Evolutionary conservation across 1,284 basidiomycete genomes (phyloP).

Genomic region (Vanrija sp.): DNA sequence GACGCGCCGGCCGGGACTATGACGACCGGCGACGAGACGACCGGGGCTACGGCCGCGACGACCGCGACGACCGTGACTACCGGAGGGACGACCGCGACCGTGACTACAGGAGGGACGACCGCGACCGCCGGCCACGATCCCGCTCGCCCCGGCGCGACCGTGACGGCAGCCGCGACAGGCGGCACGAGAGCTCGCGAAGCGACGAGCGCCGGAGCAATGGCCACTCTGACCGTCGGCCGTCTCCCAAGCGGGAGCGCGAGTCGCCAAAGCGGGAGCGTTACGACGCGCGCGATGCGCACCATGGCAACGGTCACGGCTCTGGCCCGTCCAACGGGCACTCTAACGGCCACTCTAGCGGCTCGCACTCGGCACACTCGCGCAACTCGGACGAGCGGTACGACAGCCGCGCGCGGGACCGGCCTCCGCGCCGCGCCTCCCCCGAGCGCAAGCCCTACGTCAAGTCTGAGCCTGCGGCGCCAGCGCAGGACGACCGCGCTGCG

Average conservation of each 20-base stretch:
- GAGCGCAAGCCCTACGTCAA: slow-evolving; percentile 21
- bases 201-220: neutral
- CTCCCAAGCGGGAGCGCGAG: slow-evolving; percentile 2
- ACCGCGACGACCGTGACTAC: neutral
- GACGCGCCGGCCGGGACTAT: slow-evolving; percentile 9
- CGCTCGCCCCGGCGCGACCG: slow-evolving; percentile 17
- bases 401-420: no score
- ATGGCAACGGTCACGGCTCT: neutral
- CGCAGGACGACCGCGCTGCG: slow-evolving; percentile 61
- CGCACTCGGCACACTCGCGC: no score
- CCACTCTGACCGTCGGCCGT: neutral
- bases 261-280: neutral
- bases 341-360: slow-evolving; percentile 20
- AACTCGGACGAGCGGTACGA: slow-evolving; percentile 16
- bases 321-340: slow-evolving; percentile 1
- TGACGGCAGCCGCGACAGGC: neutral
- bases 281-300: neutral
- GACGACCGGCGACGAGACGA: slow-evolving; percentile 16
- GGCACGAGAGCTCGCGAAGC: slow-evolving; percentile 19
- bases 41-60: slow-evolving; percentile 22
- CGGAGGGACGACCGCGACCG: slow-evolving; percentile 4
- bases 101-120: slow-evolving; percentile 14
- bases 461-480: slow-evolving; percentile 6
- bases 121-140: slow-evolving; percentile 10
- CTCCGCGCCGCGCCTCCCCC: slow-evolving; percentile 25